phyloP scores from a whole-genome alignment of 116 monocot species.

The Papilionanthe hybrid region DNA sequence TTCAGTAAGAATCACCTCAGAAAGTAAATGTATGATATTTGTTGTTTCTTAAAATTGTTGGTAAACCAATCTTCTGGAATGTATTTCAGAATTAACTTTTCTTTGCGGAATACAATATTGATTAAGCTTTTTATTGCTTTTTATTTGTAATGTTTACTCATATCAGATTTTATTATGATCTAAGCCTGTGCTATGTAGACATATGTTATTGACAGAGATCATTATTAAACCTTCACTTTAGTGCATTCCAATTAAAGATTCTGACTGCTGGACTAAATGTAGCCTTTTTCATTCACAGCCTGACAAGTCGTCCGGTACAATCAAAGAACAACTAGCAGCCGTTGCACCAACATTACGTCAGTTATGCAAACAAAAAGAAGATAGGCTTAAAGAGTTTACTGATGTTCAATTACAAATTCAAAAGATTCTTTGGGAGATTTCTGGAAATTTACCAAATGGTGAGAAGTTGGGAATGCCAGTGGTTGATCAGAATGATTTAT shows the following conservation, averaged over 20 bases:
- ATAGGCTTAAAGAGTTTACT: constrained; percentile 40
- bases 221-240: too few species aligned
- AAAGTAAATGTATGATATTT: not conserved
- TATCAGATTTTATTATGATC: not conserved
- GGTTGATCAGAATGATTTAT: constrained; percentile 51
- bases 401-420: constrained; percentile 47
- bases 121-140: not conserved
- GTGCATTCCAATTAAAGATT: not conserved
- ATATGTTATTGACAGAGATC: not conserved
- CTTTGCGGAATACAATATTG: not conserved
- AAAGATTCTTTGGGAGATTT: constrained; percentile 42
- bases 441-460: constrained; percentile 30
- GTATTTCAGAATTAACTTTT: not conserved
- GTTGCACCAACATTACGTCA: constrained; percentile 40
- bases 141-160: not conserved
- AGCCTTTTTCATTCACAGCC: constrained; percentile 24
- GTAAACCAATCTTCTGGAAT: not conserved
- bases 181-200: not conserved
- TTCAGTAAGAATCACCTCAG: too few species aligned
- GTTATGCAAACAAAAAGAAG: constrained; percentile 40
- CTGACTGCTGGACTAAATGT: not conserved
- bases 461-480: constrained; percentile 26
- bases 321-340: constrained; percentile 55
- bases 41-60: not conserved
- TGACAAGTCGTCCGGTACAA: constrained; percentile 54